A percentile compares a stretch with the other conserved stretches of the same genome.
Evolutionary conservation across 2,329 filamentous ascomycete species (phyloP).

Genomic region (Verticillium tricorpus): DNA sequence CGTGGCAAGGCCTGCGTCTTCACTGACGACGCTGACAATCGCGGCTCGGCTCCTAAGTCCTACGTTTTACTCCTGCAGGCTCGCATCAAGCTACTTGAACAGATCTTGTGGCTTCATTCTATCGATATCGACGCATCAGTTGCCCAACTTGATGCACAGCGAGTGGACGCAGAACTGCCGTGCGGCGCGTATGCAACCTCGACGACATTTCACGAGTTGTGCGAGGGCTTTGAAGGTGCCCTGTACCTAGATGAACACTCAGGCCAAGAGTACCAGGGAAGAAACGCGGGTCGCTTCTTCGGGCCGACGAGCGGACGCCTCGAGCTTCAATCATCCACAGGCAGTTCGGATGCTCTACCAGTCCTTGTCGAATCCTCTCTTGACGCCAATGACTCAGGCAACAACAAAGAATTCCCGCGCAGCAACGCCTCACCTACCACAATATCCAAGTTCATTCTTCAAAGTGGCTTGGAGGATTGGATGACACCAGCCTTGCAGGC

Average conservation of each 20-base stretch:
- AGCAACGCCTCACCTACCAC: neutral
- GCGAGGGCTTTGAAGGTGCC: slow-evolving; percentile 22
- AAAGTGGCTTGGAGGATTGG: neutral
- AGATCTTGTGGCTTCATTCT: slow-evolving; percentile 19
- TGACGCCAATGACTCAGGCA: neutral
- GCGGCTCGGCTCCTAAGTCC: slow-evolving; percentile 27
- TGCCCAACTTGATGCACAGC: slow-evolving; percentile 8
- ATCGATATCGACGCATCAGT: slow-evolving; percentile 24
- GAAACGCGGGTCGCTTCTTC: slow-evolving; percentile 27
- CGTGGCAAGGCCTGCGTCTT: slow-evolving; percentile 23
- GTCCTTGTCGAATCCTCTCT: neutral
- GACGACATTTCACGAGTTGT: slow-evolving; percentile 7
- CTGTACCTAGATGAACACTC: slow-evolving; percentile 28
- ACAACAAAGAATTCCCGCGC: neutral
- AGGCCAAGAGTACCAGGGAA: slow-evolving; percentile 25
- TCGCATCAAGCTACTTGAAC: slow-evolving; percentile 25
- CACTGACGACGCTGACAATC: slow-evolving; percentile 24
- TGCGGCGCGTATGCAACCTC: neutral
- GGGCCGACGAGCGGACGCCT: slow-evolving; percentile 29
- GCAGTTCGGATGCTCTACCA: neutral
- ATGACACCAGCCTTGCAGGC: slow-evolving; percentile 17
- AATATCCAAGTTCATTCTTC: neutral
- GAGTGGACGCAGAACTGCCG: slow-evolving; percentile 13
- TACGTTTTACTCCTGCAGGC: slow-evolving; percentile 28
- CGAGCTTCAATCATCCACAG: slow-evolving; percentile 11